Evolutionary conservation across 1,284 basidiomycete species (phyloP), one percentile per base, ranked within the genome.

Genomic region (Quambalaria eucalypti): DNA sequence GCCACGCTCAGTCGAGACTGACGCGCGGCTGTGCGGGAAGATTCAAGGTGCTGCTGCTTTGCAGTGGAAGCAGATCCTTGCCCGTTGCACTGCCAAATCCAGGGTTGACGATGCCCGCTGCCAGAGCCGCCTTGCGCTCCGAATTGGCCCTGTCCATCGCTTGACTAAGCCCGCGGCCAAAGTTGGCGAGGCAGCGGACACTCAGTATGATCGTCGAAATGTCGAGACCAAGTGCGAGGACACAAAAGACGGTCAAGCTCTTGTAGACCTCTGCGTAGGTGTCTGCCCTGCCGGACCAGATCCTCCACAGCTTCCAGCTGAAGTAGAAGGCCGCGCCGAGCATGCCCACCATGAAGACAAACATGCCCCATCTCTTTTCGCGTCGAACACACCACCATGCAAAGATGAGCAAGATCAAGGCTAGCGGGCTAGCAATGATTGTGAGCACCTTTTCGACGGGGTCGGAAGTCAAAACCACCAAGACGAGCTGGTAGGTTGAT

Each of bases 191-290:
- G 53, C 68, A 70, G 31, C 61, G 60, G 5, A 70, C 42, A n/a
- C 64, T 57, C 58, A 66, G 61, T 28, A 48, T 54, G 23, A 61
- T 56, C 14, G 66, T 66, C 46, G 63, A 62, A 23, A 70, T 49
- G 42, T 65, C 58, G 36, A 68, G 33, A 48, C 58, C 55, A 50
- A 70, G 60, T 29, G 66, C 63, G 1, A 70, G 57, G 42, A 66
- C 60, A 38, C 65, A 62, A n/a, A 69, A 69, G 2, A 68, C 65
- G 1, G 67, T 69, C 56, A 69, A 53, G 44, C 61, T 63, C 59
- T 69, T 69, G 66, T 68, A 70, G 21, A 70, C 66, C 48, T 70
- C 68, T 48, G 59, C 57, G 51, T 70, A 68, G 30, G 57, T 31
- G 9, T 55, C 57, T 1, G 56, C 46, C 36, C 61, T 60, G 46